These are phyloP conservation scores for Penicillium angulare DNA, from an alignment of 495 filamentous ascomycete genomes.

Conservation along the genomic window DNA sequence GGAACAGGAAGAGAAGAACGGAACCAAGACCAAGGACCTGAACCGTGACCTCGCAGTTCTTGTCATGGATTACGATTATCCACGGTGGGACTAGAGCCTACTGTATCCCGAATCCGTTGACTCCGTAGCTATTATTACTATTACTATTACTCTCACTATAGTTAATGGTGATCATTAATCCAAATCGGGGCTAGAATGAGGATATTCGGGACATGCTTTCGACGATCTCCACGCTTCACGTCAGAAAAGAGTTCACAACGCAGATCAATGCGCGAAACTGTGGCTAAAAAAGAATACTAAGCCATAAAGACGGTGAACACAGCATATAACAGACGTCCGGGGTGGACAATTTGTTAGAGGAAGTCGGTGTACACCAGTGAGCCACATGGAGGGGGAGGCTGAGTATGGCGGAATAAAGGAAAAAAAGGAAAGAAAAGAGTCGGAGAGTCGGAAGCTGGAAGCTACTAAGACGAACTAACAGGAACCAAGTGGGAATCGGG, in stretches of 20 bases:
- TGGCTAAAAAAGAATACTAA: conserved; percentile 1
- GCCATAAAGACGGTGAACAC: conserved; percentile 16
- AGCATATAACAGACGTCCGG: not conserved
- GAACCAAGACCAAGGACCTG: not conserved
- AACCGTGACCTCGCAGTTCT: too few species aligned
- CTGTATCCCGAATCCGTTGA: too few species aligned
- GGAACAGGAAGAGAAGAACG: not conserved
- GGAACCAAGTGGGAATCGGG: not conserved
- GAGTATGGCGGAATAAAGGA: not conserved
- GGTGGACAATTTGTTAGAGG: not conserved
- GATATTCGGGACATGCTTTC: not conserved
- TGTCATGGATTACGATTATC: too few species aligned
- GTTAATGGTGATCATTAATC: not conserved
- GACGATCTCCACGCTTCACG: not conserved
- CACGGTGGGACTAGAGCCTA: too few species aligned
- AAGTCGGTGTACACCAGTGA: conserved; percentile 9
- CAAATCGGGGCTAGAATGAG: not conserved
- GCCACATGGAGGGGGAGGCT: conserved; percentile 13
- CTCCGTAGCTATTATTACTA: not conserved
- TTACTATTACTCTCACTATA: not conserved
- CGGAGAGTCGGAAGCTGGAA: too few species aligned
- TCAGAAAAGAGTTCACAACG: not conserved
- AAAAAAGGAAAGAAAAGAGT: too few species aligned
- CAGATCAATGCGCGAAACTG: not conserved
- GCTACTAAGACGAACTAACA: not conserved